Evolutionary conservation across 805 yeast genomes (phyloP).

Genomic region (Cyberlindnera petersonii): DNA sequence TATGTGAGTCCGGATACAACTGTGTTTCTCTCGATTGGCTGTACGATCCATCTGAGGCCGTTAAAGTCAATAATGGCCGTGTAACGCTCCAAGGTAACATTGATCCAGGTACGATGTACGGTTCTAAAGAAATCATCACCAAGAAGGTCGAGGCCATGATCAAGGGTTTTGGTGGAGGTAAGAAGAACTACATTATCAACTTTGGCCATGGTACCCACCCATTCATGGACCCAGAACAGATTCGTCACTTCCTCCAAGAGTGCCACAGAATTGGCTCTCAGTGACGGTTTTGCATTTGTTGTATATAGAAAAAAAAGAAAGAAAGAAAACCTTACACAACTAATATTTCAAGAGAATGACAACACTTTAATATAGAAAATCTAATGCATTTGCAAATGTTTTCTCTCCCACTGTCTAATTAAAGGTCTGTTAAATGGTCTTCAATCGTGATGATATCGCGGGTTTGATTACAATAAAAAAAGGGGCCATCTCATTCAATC

Average conservation of each 20-base stretch:
- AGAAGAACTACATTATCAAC: conserved; percentile 85
- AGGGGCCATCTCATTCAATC: too few relatives aligned
- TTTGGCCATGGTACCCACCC: conserved; percentile 99
- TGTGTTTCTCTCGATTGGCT: conserved; percentile 93
- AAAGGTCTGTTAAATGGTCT: too few relatives aligned
- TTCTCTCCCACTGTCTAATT: too few relatives aligned
- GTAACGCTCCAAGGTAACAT: conserved; percentile 90
- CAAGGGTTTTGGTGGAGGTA: conserved; percentile 89
- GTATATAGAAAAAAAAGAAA: background rate
- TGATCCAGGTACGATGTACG: conserved; percentile 94
- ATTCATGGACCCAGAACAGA: conserved; percentile 89
- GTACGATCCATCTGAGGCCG: conserved; percentile 81
- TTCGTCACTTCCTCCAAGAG: conserved; percentile 80
- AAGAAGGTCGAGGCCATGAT: conserved; percentile 85
- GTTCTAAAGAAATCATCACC: conserved; percentile 76
- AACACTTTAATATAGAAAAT: too few relatives aligned
- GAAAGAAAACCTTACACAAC: background rate
- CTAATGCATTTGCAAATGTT: too few relatives aligned
- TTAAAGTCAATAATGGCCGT: conserved; percentile 65
- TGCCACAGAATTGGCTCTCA: conserved; percentile 73
- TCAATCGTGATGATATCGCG: too few relatives aligned
- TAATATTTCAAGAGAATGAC: background rate
- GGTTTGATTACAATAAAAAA: too few relatives aligned
- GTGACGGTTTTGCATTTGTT: conserved; percentile 17
- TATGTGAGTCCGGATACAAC: conserved; percentile 78